Base-by-base conservation (phyloP, 106 monocot genomes). In the Acorus calamus region DNA sequence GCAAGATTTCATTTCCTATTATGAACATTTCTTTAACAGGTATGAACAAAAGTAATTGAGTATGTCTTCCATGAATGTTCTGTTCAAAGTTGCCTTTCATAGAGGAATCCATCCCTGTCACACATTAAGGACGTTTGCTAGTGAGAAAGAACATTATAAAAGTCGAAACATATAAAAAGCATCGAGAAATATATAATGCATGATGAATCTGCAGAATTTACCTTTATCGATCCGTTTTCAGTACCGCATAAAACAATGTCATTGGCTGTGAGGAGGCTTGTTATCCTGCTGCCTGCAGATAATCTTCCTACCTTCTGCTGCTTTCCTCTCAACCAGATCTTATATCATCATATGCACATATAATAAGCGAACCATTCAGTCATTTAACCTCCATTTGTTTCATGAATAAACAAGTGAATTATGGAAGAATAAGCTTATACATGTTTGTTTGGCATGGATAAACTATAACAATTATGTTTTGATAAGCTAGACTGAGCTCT, bases 211-310 rank as follows among this genome's bases (percentile, higher is more conserved):
- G 54, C 8, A 44, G 12, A 6, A 75, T 43, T 6, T 47, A 87
- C 96, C 91, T 98, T 91, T n/a, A 88, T 83, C 64, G 81, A 67
- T 4, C 96, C 96, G 10, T 69, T 69, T 78, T 98, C 91, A n/a
- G 79, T 91, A 42, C 91, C 96, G 64, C 96, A 91, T 55, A 98
- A 71, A 51, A 98, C 70, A 47, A 83, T 61, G 59, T 98, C 96
- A 71, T 98, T 98, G 63, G 78, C 82, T 3, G 91, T 69, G 7
- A 91, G 75, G 42, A 98, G 80, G 73, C 88, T 77, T 10, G 83
- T 87, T 50, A 98, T 78, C 83, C 92, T 98, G 80, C 88, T 83
- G 0, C 96, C 96, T 55, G 78, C 83, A 49, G 91, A 84, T 77
- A 98, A 71, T 76, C 91, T 91, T n/a, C 96, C 87, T 50, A 98